Evolutionary conservation across 768 basidiomycete species (phyloP).

Genomic region (Hirschioporus abietinus): DNA sequence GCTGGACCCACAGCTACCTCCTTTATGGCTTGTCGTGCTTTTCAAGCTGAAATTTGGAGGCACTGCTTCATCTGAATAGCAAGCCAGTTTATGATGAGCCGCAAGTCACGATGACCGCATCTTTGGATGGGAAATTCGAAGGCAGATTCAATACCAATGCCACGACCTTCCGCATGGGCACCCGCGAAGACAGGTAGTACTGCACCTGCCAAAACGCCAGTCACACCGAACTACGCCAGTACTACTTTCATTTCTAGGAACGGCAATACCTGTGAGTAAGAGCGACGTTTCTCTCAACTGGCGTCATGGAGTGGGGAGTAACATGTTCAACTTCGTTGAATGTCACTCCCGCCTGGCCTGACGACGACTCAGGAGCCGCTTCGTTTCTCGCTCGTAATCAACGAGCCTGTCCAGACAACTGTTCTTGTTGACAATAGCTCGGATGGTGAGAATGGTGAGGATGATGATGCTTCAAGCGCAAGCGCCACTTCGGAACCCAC

Average conservation of each 20-base stretch:
- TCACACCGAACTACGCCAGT: slow-evolving; percentile 43
- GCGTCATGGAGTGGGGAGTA: slow-evolving; percentile 66
- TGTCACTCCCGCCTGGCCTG: slow-evolving; percentile 45
- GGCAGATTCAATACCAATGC: slow-evolving; percentile 50
- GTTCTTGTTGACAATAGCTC: slow-evolving; percentile 54
- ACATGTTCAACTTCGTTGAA: slow-evolving; percentile 61
- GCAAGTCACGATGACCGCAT: slow-evolving; percentile 70
- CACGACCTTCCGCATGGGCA: slow-evolving; percentile 27
- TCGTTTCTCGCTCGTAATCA: slow-evolving; percentile 47
- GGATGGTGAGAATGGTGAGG: slow-evolving; percentile 48
- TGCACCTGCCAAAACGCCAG: slow-evolving; percentile 30
- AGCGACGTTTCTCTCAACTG: slow-evolving; percentile 77
- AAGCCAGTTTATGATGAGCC: slow-evolving; percentile 41
- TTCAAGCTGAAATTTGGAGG: slow-evolving; percentile 60
- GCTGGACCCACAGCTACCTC: no score
- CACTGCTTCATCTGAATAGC: slow-evolving; percentile 46
- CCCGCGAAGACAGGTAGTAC: slow-evolving; percentile 13
- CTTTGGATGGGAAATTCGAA: slow-evolving; percentile 71
- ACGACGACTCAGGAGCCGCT: slow-evolving; percentile 44
- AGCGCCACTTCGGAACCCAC: slow-evolving; percentile 61
- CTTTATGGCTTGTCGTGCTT: slow-evolving; percentile 67
- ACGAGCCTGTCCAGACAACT: slow-evolving; percentile 34
- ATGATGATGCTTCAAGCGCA: slow-evolving; percentile 50
- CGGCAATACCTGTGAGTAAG: slow-evolving; percentile 57
- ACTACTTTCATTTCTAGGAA: slow-evolving; percentile 67